Evolutionary conservation across 129 eudicot species (phyloP), one percentile per base, ranked within the genome.

Genomic region (Tanacetum coccineum): DNA sequence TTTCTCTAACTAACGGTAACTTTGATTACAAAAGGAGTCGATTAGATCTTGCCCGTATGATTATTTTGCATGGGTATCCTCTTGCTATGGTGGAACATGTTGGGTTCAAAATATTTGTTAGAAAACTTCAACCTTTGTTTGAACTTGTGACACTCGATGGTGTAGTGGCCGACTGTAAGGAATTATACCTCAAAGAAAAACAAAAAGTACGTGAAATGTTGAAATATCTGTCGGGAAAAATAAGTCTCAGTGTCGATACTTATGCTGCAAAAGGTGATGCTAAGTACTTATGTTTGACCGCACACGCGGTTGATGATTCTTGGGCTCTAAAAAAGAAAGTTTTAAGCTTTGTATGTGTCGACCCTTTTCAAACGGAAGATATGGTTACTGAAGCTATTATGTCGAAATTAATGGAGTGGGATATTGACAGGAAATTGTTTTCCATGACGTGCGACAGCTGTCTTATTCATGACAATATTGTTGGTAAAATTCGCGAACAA

Each of bases 11-110:
- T 3, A 64, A 48, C 26, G 50, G 71, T 39, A 74, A 73, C 61
- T 88, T 92, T 76, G 96, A 88, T 81, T 74, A 86, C 62, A 81
- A 76, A 59, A 71, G 91, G 53, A 86, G 96, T 58, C 87, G 86
- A 39, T 74, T 78, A 14, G 91, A 88, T 79, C 96, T 92, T 69
- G 96, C 98, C 13, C 82, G 98, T 5, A 88, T 92, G 98, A 88
- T 92, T 44, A 88, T 88, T n/a, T 58, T 88, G 67, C 98, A 92
- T 66, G 96, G 98, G 17, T 92, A 88, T 72, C 96, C 98, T 71
- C 63, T 88, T 76, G 64, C 76, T 54, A 92, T 92, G 87, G 96
- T 88, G 61, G 92, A 86, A 19, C 84, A 92, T 80, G 64, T 82
- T 60, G 96, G 98, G 19, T 92, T 92, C 62, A 83, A 73, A 74